phyloP scores from a whole-genome alignment of 1,139 yeast species.

The Suhomyces kunorum region DNA sequence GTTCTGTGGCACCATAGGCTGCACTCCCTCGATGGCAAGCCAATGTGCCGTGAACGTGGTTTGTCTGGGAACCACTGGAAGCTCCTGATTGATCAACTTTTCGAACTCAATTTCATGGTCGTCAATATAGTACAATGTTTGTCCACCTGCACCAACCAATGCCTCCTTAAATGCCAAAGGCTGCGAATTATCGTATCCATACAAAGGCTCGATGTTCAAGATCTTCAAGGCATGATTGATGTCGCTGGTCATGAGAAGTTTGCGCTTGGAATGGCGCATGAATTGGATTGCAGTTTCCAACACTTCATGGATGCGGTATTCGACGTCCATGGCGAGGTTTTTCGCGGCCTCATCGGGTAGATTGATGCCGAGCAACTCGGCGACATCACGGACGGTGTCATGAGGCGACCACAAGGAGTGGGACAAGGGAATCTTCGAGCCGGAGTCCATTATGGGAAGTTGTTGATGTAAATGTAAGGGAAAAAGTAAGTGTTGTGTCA shows the following conservation, averaged over 20 bases:
- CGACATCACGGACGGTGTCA: conserved; percentile 95
- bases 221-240: conserved; percentile 79
- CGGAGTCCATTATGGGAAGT: conserved; percentile 33
- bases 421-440: conserved; percentile 57
- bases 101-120: conserved; percentile 93
- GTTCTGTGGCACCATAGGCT: conserved; percentile 96
- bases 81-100: conserved; percentile 86
- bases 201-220: conserved; percentile 84
- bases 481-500: not conserved
- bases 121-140: conserved; percentile 87
- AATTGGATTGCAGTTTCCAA: conserved; percentile 93
- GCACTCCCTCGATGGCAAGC: conserved; percentile 98
- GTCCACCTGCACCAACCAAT: conserved; percentile 83
- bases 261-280: conserved; percentile 91
- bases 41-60: conserved; percentile 96
- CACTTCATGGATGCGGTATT: conserved; percentile 92
- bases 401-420: conserved; percentile 97
- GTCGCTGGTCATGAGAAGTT: conserved; percentile 78
- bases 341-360: conserved; percentile 92
- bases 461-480: conserved; percentile 1
- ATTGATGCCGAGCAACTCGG: conserved; percentile 84
- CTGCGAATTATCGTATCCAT: conserved; percentile 66
- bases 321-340: conserved; percentile 97
- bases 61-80: conserved; percentile 92
- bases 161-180: conserved; percentile 79